Evolutionary conservation across 2,329 filamentous ascomycete genomes (phyloP), one percentile per base, ranked within the genome.

Genomic region (Neonectria coccinea): DNA sequence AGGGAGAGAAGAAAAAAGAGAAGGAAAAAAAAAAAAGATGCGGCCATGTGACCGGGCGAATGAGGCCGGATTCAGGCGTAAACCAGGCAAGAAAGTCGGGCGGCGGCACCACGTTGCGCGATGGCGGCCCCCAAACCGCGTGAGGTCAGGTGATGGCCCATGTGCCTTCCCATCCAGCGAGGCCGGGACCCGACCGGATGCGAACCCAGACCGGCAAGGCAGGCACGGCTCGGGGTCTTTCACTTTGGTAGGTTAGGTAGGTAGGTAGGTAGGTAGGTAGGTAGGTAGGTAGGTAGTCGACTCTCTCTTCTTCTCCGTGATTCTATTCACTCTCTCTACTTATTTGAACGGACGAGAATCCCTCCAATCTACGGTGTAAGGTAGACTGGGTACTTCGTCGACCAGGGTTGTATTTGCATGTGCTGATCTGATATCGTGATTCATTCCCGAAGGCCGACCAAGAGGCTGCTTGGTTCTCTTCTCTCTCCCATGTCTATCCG

Each of bases 121-220:
- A 56, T 68, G 36, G 36, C 29, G 22, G 48, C 48, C 31, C 31
- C 25, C 16, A 47, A 65, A 64, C 50, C 62, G 66, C 57, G 59
- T 64, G 64, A 70, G 62, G 53, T 68, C 56, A 68, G 58, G 47
- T 62, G 59, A 66, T 52, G 50, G n/a, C 42, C 31, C 39, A 42
- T 42, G 56, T 52, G 22, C 33, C 29, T 11, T 45, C 12, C 18
- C 9, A 14, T 22, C 44, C 5, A 25, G 25, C 25, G 25, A 25
- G 25, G 42, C 20, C 42, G n/a, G 27, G 42, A 45, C 20, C 27
- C 33, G 54, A 39, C 20, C 27, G 36, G 54, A 29, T 54, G 44
- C 31, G 47, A 14, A 20, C n/a, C 16, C 16, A 12, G 36, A 16
- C 36, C 14, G 36, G 36, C 36, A n/a, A 12, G 36, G 36, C 36